phyloP scores from a whole-genome alignment of 75 land plant genomes.

The Picea sitchensis region DNA sequence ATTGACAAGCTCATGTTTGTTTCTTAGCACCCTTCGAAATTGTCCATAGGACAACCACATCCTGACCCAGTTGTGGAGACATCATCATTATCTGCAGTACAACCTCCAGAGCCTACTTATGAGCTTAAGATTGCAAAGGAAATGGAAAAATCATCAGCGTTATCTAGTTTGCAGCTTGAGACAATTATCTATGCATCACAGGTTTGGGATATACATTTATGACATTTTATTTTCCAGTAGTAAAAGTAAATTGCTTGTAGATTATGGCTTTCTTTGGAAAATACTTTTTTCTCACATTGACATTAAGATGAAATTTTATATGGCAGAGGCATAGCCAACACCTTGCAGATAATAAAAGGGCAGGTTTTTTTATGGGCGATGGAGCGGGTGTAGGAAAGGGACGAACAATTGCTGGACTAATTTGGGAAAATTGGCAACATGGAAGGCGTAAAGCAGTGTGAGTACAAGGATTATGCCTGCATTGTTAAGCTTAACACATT shows the following conservation, averaged over 20 bases:
- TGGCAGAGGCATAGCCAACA: constrained; percentile 89
- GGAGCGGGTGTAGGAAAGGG: constrained; percentile 99
- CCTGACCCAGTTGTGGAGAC: constrained; percentile 99
- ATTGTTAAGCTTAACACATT: background rate
- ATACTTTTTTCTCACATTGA: background rate
- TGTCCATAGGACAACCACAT: constrained; percentile 85
- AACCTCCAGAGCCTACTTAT: constrained; percentile 95
- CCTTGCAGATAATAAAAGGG: constrained; percentile 65
- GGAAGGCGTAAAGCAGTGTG: constrained; percentile 78
- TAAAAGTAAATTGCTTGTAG: constrained; percentile 3
- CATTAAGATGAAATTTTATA: background rate
- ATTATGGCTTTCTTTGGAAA: background rate
- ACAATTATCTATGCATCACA: constrained; percentile 93
- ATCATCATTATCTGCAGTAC: constrained; percentile 90
- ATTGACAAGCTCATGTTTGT: background rate
- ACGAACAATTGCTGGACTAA: constrained; percentile 90
- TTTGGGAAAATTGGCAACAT: constrained; percentile 98
- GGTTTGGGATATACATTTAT: constrained; percentile 31
- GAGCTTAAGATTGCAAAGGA: constrained; percentile 62
- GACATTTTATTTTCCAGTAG: background rate
- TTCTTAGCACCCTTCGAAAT: constrained; percentile 84
- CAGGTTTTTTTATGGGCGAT: constrained; percentile 98
- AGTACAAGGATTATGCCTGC: constrained; percentile 14
- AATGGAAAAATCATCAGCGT: constrained; percentile 58
- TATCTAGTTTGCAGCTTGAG: constrained; percentile 95